Base-by-base conservation (phyloP, 768 basidiomycete species). In the Mrakia hoshinonis region DNA sequence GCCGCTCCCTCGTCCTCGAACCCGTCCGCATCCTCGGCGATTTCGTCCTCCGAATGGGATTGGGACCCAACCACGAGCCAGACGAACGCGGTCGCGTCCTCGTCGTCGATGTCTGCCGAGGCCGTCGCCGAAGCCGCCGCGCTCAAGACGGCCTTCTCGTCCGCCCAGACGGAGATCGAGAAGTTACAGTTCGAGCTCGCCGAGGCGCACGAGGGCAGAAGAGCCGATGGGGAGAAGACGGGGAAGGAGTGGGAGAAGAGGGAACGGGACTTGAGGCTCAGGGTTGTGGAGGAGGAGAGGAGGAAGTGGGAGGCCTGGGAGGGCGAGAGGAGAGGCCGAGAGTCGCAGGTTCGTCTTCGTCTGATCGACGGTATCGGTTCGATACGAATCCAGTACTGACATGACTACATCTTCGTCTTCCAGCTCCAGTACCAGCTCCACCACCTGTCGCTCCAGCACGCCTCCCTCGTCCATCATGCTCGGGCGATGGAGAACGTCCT, bases 291-390 rank as follows among this genome's bases (percentile, higher is more conserved):
- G 29, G 64, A 66, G 31, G 64, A 66, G 46, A 47, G 47, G 31
- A 26, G 64, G 31, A 66, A 66, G 31, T 66, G 64, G 64, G 64
- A 66, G 31, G 64, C 26, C 22, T 66, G 64, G 64, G 64, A 66
- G 12, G 24, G 46, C 22, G 64, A 66, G 48, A 47, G 43, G 12
- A 5, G 64, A 31, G 31, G 26, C 2, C 24, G 64, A 31, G 64
- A 66, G 20, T 34, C 47, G 9, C 43, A 66, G 64, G 64, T 66
- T 5, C 26, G 64, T 34, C 39, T 64, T 64, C 13, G 12, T 15
- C 36, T 60, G n/a, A n/a, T n/a, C n/a, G n/a, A n/a, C n/a, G n/a
- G n/a, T n/a, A n/a, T n/a, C n/a, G n/a, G n/a, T n/a, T n/a, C n/a
- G n/a, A n/a, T n/a, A n/a, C n/a, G n/a, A n/a, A n/a, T n/a, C n/a